These are phyloP conservation scores for Lactarius deliciosus DNA, from an alignment of 768 basidiomycete species.

Conservation along the genomic window DNA sequence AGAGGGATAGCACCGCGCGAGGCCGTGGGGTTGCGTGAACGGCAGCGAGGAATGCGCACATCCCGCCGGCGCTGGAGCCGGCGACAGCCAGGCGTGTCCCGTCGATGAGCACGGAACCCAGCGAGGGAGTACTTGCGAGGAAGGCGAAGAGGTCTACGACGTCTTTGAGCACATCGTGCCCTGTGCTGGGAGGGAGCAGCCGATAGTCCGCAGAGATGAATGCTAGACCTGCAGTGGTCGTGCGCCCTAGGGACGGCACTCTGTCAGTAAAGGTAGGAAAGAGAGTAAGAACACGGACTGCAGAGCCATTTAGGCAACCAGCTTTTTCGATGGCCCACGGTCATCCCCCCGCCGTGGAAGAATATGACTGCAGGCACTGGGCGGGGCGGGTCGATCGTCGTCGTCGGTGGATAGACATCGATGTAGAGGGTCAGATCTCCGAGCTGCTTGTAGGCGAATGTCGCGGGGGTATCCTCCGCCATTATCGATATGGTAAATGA, in stretches of 20 bases:
- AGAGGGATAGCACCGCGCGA: slow-evolving; percentile 54
- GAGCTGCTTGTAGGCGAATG: slow-evolving; percentile 40
- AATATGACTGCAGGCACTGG: slow-evolving; percentile 38
- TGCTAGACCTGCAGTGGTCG: slow-evolving; percentile 47
- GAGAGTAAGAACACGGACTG: slow-evolving; percentile 39
- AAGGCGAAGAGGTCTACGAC: slow-evolving; percentile 56
- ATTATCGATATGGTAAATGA: not conserved
- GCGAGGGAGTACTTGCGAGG: slow-evolving; percentile 33
- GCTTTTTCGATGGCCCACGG: slow-evolving; percentile 54
- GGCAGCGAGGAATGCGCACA: slow-evolving; percentile 63
- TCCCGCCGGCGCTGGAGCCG: slow-evolving; percentile 61
- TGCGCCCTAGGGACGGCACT: slow-evolving; percentile 42
- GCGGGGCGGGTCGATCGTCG: slow-evolving; percentile 15
- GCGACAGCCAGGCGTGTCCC: slow-evolving; percentile 47
- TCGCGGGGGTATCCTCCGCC: slow-evolving; percentile 19
- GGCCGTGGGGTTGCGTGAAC: slow-evolving; percentile 54
- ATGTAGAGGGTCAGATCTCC: slow-evolving; percentile 33
- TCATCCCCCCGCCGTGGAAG: slow-evolving; percentile 57
- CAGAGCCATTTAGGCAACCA: slow-evolving; percentile 70
- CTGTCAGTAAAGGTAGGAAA: slow-evolving; percentile 1
- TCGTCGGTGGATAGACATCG: slow-evolving; percentile 43
- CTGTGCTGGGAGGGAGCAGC: slow-evolving; percentile 52
- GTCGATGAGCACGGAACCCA: slow-evolving; percentile 39
- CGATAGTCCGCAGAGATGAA: slow-evolving; percentile 67
- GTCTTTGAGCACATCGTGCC: slow-evolving; percentile 58